Conservation (phyloP, 1,139 yeast species). For the Candida neerlandica region DNA sequence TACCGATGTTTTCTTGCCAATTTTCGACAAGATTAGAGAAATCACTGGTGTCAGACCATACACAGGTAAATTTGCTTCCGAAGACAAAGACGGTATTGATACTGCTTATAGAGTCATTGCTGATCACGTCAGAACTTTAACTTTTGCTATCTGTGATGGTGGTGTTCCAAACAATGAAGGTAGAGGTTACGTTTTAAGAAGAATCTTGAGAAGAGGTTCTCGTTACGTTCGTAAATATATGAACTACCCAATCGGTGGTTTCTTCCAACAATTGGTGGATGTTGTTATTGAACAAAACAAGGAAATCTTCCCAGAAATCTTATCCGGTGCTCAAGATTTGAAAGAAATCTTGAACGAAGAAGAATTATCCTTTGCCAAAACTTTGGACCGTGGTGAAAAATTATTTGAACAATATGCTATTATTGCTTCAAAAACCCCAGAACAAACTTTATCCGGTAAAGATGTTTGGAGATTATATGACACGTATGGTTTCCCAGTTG, state of each 20-base stretch:
- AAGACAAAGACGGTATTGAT: constrained; percentile 91
- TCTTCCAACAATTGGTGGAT: constrained; percentile 90
- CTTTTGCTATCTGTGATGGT: constrained; percentile 96
- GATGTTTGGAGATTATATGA: constrained; percentile 99
- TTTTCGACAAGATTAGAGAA: constrained; percentile 82
- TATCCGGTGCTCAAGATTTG: constrained; percentile 68
- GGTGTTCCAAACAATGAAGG: constrained; percentile 99
- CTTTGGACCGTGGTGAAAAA: constrained; percentile 97
- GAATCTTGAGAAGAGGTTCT: constrained; percentile 96
- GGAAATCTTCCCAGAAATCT: constrained; percentile 89
- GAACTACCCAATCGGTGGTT: constrained; percentile 92
- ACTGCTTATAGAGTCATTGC: constrained; percentile 98
- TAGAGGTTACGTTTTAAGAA: constrained; percentile 95
- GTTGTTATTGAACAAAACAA: constrained; percentile 87
- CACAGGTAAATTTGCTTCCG: constrained; percentile 88
- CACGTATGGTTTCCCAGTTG: constrained; percentile 99
- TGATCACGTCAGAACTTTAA: constrained; percentile 95
- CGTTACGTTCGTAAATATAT: constrained; percentile 95
- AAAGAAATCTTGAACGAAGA: constrained; percentile 94
- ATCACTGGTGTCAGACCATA: constrained; percentile 92
- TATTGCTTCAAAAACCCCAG: constrained; percentile 74
- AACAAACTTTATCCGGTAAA: constrained; percentile 80
- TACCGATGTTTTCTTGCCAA: constrained; percentile 92
- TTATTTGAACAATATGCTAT: constrained; percentile 91
- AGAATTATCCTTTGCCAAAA: constrained; percentile 90